Evolutionary conservation across 306 rosid genomes (phyloP).

Genomic region (Datisca glomerata): DNA sequence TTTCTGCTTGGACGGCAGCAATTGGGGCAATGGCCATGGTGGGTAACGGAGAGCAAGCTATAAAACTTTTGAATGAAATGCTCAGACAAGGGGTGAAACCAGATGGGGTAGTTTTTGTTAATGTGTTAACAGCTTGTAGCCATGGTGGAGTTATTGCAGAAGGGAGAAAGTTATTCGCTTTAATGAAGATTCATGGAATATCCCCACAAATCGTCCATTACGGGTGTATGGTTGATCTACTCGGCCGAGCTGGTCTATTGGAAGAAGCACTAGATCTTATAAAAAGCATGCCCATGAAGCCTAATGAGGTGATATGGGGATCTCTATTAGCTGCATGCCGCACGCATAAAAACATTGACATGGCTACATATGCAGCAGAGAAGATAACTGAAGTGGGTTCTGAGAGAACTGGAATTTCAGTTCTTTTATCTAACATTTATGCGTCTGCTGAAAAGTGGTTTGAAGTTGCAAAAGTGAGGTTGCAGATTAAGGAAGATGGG

Average conservation of each 20-base stretch:
- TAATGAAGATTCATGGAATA: constrained; percentile 42
- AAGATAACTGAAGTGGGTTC: constrained; percentile 32
- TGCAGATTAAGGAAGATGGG: constrained; percentile 52
- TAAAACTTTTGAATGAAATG: constrained; percentile 51
- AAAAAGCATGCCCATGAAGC: constrained; percentile 62
- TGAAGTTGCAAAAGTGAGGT: constrained; percentile 74
- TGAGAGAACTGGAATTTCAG: constrained; percentile 41
- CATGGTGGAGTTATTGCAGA: constrained; percentile 53
- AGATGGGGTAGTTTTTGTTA: constrained; percentile 55
- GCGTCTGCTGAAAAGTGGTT: constrained; percentile 72
- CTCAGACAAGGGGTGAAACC: constrained; percentile 45
- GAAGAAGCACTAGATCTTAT: constrained; percentile 55
- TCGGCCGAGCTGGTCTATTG: constrained; percentile 55
- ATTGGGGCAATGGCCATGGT: constrained; percentile 70
- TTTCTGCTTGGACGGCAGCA: constrained; percentile 75
- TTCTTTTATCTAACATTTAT: constrained; percentile 60
- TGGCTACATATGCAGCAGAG: constrained; percentile 53
- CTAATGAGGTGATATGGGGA: constrained; percentile 69
- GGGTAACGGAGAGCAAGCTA: constrained; percentile 48
- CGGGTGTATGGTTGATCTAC: constrained; percentile 79
- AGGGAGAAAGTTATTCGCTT: constrained; percentile 39
- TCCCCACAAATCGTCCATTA: constrained; percentile 54
- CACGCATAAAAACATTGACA: constrained; percentile 38
- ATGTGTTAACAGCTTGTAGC: constrained; percentile 58
- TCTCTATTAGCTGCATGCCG: constrained; percentile 68